Base-by-base conservation (phyloP, 441 rosid species). In the Flueggea neowawraea region DNA sequence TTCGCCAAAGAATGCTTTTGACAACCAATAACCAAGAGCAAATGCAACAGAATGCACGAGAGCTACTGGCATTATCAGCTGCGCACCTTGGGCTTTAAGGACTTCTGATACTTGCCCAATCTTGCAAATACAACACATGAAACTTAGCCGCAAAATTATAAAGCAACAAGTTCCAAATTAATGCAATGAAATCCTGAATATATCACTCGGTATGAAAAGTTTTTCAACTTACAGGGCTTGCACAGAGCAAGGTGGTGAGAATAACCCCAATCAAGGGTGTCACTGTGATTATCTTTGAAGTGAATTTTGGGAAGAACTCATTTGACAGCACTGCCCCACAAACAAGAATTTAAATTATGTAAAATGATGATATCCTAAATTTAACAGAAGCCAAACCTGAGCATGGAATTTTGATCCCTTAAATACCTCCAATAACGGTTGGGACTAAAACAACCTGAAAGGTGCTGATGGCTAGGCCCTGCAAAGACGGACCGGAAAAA, bases 381-480 rank as follows among this genome's bases (percentile, higher is more conserved):
- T 45, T 33, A 16, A 11, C 16, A 45, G 56, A 60, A 66, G 22
- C 48, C 52, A 69, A 66, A 47, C 33, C 33, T 14, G 58, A 60
- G 49, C 16, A 52, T 36, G 61, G 61, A 22, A 5, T 53, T 57
- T 39, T 12, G 45, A 50, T 44, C 45, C 48, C 31, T 41, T 31
- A 65, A 49, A 61, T 69, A 90, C 97, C 97, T 84, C 97, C 97
- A 59, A 89, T 48, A 52, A 90, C 43, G 31, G 96, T 90, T 62
- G 97, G 96, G 58, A 94, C 77, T 75, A 94, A 73, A 70, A 94
- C 99, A 57, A 94, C 97, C 84, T 94, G 99, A 63, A 94, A 94
- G 57, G 99, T 94, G 78, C 99, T 94, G 60, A 94, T 49, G 62
- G 97, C 99, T 50, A 90, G 81, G 63, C 97, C 96, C 97, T 90